Percentiles rank a stretch among this genome's conserved stretches.
phyloP scores from a whole-genome alignment of 495 filamentous ascomycete genomes.

The Neurospora sp. region DNA sequence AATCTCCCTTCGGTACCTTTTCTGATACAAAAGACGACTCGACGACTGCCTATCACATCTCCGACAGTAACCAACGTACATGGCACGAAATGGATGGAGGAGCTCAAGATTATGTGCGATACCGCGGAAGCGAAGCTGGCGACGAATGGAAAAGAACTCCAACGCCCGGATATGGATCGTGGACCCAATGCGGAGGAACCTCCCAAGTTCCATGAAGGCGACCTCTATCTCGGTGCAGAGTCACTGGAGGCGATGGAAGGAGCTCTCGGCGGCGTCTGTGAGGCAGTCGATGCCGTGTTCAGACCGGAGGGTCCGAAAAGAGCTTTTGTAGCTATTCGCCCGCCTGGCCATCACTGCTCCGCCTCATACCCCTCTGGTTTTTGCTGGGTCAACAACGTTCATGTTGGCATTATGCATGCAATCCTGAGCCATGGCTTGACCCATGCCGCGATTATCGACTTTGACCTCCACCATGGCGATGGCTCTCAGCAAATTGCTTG shows the following conservation, averaged over 20 bases:
- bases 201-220: slow-evolving; percentile 62
- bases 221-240: slow-evolving; percentile 80
- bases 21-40: slow-evolving; percentile 62
- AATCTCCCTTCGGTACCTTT: slow-evolving; percentile 60
- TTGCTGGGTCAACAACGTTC: slow-evolving; percentile 98
- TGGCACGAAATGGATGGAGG: slow-evolving; percentile 82
- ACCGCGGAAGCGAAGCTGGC: slow-evolving; percentile 64
- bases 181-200: slow-evolving; percentile 34
- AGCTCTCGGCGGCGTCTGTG: slow-evolving; percentile 78
- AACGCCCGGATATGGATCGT: slow-evolving; percentile 45
- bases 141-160: slow-evolving; percentile 62
- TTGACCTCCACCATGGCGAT: slow-evolving; percentile 94
- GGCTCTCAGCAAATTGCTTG: slow-evolving; percentile 89
- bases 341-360: slow-evolving; percentile 92
- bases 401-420: slow-evolving; percentile 89
- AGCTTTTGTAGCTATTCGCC: slow-evolving; percentile 73
- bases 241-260: slow-evolving; percentile 83
- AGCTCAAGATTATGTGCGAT: slow-evolving; percentile 75
- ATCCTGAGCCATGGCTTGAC: slow-evolving; percentile 73
- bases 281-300: slow-evolving; percentile 84
- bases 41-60: slow-evolving; percentile 54
- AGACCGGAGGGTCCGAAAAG: slow-evolving; percentile 47
- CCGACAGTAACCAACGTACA: slow-evolving; percentile 72
- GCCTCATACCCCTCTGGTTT: slow-evolving; percentile 82
- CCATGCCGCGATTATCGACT: slow-evolving; percentile 93